Base-by-base conservation (phyloP, 2,329 filamentous ascomycete species). In the Exophiala lecanii-corni region DNA sequence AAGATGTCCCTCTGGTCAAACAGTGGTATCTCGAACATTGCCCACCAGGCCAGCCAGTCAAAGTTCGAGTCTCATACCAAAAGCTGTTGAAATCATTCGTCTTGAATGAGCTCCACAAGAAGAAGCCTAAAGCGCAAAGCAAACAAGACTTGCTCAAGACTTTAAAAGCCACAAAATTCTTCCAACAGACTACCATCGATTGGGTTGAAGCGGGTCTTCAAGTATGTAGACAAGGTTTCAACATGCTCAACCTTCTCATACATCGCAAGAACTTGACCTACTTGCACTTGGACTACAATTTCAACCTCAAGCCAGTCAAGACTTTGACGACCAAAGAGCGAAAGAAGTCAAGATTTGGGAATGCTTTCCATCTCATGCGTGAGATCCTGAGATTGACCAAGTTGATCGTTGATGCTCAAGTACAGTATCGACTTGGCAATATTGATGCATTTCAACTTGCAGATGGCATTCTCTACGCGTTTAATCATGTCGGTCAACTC, bases 181-280 rank as follows among this genome's bases (percentile, higher is more conserved):
- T 98, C 76, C 94, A 98, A 67, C 92, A 97, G 67, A 98, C 92
- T 2, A 95, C 88, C 6, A 97, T 98, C 52, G 92, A 98, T 64
- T 98, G 92, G 92, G 92, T 98, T 31, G 92, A 98, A 70, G 92
- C 94, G 57, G 92, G 94, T 70, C 76, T 98, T 60, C 94, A 98
- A 69, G 92, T 98, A 50, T 98, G 92, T 64, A 82, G 92, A 38
- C 92, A 98, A 64, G 92, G 92, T 42, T 98, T 96, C 75, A 98
- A 98, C 69, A 98, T 98, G 91, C 74, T 98, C 47, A 98, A 98
- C 59, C 74, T 98, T 40, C 73, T 98, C 55, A 98, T 98, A 55
- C 92, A 98, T 62, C 84, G 92, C 59, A 98, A 98, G 75, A 98
- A 98, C 65, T 71, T 98, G 56, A 98, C 92, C 0, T 98, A 98